A percentile compares a stretch with the other conserved stretches of the same genome.
These are phyloP conservation scores for Lachnellula cervina DNA, from an alignment of 2,329 filamentous ascomycete genomes.

Conservation along the genomic window DNA sequence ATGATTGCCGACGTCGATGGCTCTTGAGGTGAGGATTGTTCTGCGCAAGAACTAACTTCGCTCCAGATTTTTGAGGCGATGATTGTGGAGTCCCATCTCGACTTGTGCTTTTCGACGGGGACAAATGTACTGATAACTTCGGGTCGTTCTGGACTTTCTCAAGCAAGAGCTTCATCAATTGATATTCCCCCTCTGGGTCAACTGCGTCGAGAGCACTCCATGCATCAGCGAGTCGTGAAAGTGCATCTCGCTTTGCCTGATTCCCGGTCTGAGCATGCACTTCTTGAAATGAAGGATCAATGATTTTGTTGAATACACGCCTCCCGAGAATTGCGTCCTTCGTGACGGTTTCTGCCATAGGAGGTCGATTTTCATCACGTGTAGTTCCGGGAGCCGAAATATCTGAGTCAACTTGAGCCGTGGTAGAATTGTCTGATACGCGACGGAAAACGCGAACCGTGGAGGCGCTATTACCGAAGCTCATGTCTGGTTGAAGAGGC, in stretches of 20 bases:
- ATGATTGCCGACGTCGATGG: conserved; percentile 56
- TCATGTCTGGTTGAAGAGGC: conserved; percentile 83
- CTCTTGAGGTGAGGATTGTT: conserved; percentile 82
- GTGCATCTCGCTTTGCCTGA: conserved; percentile 71
- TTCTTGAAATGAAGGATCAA: conserved; percentile 82
- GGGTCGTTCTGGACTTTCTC: conserved; percentile 66
- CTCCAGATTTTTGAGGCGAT: conserved; percentile 28
- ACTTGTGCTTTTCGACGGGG: conserved; percentile 37
- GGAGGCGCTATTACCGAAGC: conserved; percentile 88
- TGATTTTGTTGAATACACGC: conserved; percentile 71
- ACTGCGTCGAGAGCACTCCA: conserved; percentile 79
- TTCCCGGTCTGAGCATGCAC: conserved; percentile 73
- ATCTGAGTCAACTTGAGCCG: conserved; percentile 24
- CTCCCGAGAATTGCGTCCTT: conserved; percentile 83
- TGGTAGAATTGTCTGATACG: conserved; percentile 63
- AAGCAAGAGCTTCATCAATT: conserved; percentile 74
- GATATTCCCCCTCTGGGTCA: conserved; percentile 85
- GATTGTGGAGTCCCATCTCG: conserved; percentile 56
- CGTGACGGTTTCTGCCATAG: conserved; percentile 52
- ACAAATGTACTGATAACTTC: conserved; percentile 47
- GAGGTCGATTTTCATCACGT: conserved; percentile 62
- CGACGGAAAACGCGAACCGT: conserved; percentile 89
- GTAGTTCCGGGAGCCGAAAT: conserved; percentile 12
- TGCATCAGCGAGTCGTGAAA: conserved; percentile 78
- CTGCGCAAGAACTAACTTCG: conserved; percentile 70